phyloP scores from a whole-genome alignment of 2,329 filamentous ascomycete species.

The Parastagonospora avenae region DNA sequence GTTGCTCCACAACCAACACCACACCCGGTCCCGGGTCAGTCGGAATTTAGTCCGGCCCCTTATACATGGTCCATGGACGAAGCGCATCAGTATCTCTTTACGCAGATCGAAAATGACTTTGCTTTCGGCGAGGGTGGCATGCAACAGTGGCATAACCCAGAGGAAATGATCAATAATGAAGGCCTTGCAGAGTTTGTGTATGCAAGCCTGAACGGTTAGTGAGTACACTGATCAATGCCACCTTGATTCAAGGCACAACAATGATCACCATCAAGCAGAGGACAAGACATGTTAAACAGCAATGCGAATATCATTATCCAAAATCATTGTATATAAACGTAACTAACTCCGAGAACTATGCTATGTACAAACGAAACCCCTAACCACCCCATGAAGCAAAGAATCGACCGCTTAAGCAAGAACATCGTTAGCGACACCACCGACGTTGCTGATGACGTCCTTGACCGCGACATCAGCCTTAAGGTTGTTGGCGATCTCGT shows the following conservation, averaged over 20 bases:
- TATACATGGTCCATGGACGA: conserved; percentile 38
- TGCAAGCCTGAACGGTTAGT: conserved; percentile 9
- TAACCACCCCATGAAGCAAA: neutral
- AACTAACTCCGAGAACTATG: too few species aligned
- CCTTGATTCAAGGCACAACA: too few species aligned
- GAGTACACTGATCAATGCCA: neutral
- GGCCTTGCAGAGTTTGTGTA: conserved; percentile 20
- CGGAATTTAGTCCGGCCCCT: conserved; percentile 19
- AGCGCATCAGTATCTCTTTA: conserved; percentile 37
- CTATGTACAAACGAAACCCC: neutral
- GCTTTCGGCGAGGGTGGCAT: conserved; percentile 35
- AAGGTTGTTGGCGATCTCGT: neutral
- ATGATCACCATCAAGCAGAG: too few species aligned
- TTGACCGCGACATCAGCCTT: neutral
- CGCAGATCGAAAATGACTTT: conserved; percentile 39
- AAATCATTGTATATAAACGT: too few species aligned
- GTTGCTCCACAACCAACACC: conserved; percentile 8
- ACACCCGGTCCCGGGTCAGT: conserved; percentile 1
- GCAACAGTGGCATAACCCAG: conserved; percentile 27
- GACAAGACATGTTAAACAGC: too few species aligned
- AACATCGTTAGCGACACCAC: neutral
- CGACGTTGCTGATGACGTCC: neutral
- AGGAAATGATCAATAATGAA: conserved; percentile 15
- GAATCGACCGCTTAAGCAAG: too few species aligned
- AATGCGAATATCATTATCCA: too few species aligned